Conservation (phyloP, 305 asterid genomes). For the Fraxinus xanthoxyloides region DNA sequence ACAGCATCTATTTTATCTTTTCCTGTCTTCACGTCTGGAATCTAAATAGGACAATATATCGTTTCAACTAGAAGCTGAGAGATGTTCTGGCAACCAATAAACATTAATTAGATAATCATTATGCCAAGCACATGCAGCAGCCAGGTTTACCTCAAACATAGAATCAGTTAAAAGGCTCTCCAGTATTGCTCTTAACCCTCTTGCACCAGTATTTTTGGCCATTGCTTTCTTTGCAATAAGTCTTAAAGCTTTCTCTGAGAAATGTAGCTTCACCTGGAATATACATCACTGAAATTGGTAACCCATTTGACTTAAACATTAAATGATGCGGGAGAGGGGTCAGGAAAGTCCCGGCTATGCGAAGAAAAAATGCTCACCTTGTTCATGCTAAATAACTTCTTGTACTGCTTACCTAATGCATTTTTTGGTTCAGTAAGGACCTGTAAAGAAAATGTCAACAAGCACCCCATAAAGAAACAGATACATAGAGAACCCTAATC, state of each 20-base stretch:
- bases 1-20: conserved; percentile 70
- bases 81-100: not conserved
- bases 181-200: conserved; percentile 85
- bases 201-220: conserved; percentile 90
- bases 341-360: not conserved
- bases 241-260: conserved; percentile 62
- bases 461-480: conserved; percentile 9
- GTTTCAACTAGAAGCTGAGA: not conserved
- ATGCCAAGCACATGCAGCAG: not conserved
- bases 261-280: conserved; percentile 79
- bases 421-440: conserved; percentile 85
- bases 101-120: not conserved
- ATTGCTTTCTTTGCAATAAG: conserved; percentile 72
- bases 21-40: conserved; percentile 73
- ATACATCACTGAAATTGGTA: conserved; percentile 12
- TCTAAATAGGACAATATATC: conserved; percentile 36
- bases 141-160: conserved; percentile 83
- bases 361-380: conserved; percentile 45
- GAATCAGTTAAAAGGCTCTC: conserved; percentile 81
- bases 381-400: conserved; percentile 81
- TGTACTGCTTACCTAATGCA: conserved; percentile 93
- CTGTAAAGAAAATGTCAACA: conserved; percentile 34
- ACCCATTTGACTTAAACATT: conserved; percentile 7
- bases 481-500: conserved; percentile 1
- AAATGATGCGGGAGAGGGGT: conserved; percentile 5